These are phyloP conservation scores for Handroanthus guayacan DNA, from an alignment of 257 asterid genomes.

Conservation along the genomic window DNA sequence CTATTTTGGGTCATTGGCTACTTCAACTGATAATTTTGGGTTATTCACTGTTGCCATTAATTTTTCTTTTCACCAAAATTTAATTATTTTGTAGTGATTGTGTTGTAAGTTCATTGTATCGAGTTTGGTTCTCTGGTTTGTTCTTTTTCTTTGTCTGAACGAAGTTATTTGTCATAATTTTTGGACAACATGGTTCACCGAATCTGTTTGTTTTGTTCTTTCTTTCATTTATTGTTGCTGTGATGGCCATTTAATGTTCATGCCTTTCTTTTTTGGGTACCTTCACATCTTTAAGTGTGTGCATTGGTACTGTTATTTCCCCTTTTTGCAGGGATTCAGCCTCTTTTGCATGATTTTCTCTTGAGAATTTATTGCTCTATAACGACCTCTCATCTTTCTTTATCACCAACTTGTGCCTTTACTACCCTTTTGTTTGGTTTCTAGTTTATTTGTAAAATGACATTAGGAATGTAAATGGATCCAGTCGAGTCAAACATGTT, in stretches of 20 bases:
- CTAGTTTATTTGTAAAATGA: no score
- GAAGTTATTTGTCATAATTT: constrained; percentile 33
- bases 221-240: constrained; percentile 48
- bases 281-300: constrained; percentile 55
- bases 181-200: not conserved
- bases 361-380: constrained; percentile 53
- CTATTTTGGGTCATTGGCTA: no score
- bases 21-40: no score
- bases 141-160: constrained; percentile 22
- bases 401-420: constrained; percentile 33
- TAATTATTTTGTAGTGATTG: not conserved
- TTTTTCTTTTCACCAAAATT: no score
- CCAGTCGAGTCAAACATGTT: no score
- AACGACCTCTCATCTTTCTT: constrained; percentile 54
- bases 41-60: no score
- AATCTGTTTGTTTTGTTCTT: constrained; percentile 18
- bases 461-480: no score
- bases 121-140: constrained; percentile 1
- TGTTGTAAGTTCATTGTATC: not conserved
- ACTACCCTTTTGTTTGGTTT: constrained; percentile 2
- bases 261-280: constrained; percentile 51
- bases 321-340: constrained; percentile 56
- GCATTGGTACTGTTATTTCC: constrained; percentile 60
- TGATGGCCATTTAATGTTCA: constrained; percentile 56
- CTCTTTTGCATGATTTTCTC: constrained; percentile 38